phyloP scores from a whole-genome alignment of 768 basidiomycete species.

The Boletus reticulatus region DNA sequence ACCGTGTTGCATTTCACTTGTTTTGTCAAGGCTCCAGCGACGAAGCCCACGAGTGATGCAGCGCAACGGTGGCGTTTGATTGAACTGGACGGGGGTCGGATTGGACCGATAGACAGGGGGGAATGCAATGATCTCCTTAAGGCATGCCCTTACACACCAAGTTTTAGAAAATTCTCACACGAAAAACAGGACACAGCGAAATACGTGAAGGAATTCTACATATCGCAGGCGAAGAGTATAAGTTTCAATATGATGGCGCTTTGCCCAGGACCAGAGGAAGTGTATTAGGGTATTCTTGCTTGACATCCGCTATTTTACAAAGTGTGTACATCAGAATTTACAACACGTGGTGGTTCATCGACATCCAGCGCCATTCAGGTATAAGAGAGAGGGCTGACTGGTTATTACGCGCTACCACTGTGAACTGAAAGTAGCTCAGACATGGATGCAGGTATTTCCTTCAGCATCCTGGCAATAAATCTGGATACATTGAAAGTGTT shows the following conservation, averaged over 20 bases:
- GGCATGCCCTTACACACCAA: constrained; percentile 31
- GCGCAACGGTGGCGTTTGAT: constrained; percentile 50
- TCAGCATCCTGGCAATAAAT: constrained; percentile 30
- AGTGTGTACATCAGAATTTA: background rate
- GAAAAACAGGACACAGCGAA: constrained; percentile 42
- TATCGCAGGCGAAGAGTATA: constrained; percentile 37
- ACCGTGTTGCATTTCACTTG: constrained; percentile 86
- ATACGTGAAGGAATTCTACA: constrained; percentile 43
- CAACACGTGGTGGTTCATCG: background rate
- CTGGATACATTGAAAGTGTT: constrained; percentile 31
- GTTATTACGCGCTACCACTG: background rate
- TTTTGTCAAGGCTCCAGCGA: constrained; percentile 69
- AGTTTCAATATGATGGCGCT: constrained; percentile 51
- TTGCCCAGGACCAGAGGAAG: constrained; percentile 27
- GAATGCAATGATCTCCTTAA: constrained; percentile 55
- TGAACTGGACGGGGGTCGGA: constrained; percentile 81
- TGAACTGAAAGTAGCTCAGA: constrained; percentile 28
- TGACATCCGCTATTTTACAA: constrained; percentile 3
- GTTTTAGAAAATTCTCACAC: background rate
- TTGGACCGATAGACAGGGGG: constrained; percentile 80
- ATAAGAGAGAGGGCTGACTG: background rate
- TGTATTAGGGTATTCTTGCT: constrained; percentile 7
- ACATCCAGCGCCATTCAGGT: background rate
- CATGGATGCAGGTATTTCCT: constrained; percentile 31
- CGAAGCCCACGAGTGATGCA: constrained; percentile 19